Evolutionary conservation across 2,329 filamentous ascomycete genomes (phyloP), one percentile per base, ranked within the genome.

Genomic region (Orbilia ellipsospora): DNA sequence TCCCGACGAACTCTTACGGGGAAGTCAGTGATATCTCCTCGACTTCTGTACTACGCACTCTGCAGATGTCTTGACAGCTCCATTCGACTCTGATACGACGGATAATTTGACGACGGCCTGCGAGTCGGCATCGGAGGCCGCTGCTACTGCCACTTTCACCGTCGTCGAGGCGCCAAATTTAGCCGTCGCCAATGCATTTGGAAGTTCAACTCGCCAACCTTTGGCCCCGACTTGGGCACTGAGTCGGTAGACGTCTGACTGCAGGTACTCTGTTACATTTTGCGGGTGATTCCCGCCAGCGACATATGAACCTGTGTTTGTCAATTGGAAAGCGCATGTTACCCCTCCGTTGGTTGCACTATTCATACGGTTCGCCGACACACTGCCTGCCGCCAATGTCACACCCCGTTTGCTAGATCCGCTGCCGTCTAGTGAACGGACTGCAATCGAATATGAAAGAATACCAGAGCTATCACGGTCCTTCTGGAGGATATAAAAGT

Each of bases 401-500:
- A 85, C 80, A 45, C 82, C 83, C 52, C 80, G 79, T 3, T 78
- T 78, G 63, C 81, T 83, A 4, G 79, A 54, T 3, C 82, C 82
- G 4, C 78, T 81, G 4, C 82, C 82, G 15, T 83, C 80, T 1
- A 85, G 83, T 0, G 85, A 84, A 8, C 84, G 81, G 1, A 83
- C 84, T 10, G 83, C 86, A 0, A 86, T 83, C 0, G 82, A 84
- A 79, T 87, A 87, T 23, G 83, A 84, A 6, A 87, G 78, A 0
- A 86, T 81, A 2, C 85, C 85, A 0, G 77, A 74, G 0, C 78
- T 78, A 67, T 85, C 83, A 2, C 85, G 83, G 18, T 82, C 80
- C 8, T 82, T 82, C 8, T 83, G 80, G 16, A 87, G 68, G 13
- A 87, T 81, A 78, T 87, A 87, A 20, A 87, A 83, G 73, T 87